phyloP scores from a whole-genome alignment of 2,329 filamentous ascomycete genomes.

The Rutstroemia sydowiana region DNA sequence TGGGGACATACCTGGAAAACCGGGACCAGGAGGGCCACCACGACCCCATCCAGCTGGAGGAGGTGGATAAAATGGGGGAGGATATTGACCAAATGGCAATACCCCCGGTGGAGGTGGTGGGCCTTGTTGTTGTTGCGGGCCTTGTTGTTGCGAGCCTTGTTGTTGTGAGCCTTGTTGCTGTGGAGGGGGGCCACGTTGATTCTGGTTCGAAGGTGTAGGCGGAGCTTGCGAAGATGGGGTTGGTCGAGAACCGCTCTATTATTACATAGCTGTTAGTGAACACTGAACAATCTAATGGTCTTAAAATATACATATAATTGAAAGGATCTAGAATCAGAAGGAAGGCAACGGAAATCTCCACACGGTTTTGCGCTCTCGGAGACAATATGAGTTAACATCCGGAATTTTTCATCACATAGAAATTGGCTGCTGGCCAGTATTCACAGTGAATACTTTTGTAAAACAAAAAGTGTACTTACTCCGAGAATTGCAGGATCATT shows the following conservation, averaged over 20 bases:
- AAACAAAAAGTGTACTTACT: slow-evolving; percentile 56
- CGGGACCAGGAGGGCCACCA: slow-evolving; percentile 49
- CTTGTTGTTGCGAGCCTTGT: no score
- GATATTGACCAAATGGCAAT: slow-evolving; percentile 33
- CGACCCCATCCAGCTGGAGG: slow-evolving; percentile 44
- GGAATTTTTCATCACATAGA: slow-evolving; percentile 84
- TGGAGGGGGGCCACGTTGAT: slow-evolving; percentile 11
- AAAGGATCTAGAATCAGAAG: slow-evolving; percentile 65
- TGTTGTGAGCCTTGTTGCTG: slow-evolving; percentile 16
- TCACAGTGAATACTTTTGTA: no score
- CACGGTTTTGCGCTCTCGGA: slow-evolving; percentile 92
- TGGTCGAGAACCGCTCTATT: slow-evolving; percentile 38
- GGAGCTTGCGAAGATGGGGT: slow-evolving; percentile 11
- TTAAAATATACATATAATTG: slow-evolving; percentile 14
- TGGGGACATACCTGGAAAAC: slow-evolving; percentile 61
- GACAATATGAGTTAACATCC: slow-evolving; percentile 89
- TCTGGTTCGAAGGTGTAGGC: slow-evolving; percentile 16
- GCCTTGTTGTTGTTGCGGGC: no score
- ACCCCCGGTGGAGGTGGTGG: slow-evolving; percentile 14
- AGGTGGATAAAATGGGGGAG: slow-evolving; percentile 32
- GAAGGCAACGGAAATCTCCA: slow-evolving; percentile 99
- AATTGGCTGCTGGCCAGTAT: no score
- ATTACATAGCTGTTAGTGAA: slow-evolving; percentile 18
- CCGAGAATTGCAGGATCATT: slow-evolving; percentile 95
- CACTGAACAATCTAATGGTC: slow-evolving; percentile 1